A percentile compares a stretch with the other conserved stretches of the same genome.
phyloP scores from a whole-genome alignment of 805 yeast species.

The Lachancea fermentati region DNA sequence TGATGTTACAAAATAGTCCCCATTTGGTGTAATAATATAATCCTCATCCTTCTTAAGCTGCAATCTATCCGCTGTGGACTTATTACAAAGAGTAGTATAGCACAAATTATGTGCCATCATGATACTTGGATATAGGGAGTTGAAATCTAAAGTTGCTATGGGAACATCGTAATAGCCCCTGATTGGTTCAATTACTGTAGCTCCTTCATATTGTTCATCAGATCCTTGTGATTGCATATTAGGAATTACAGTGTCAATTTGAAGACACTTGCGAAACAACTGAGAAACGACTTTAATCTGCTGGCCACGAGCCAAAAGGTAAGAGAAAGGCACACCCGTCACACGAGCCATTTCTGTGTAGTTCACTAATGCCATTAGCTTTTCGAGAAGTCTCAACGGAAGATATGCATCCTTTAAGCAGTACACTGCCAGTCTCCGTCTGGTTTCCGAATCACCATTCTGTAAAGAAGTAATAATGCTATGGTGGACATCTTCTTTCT shows the following conservation, averaged over 20 bases:
- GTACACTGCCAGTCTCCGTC: conserved; percentile 93
- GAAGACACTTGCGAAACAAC: conserved; percentile 84
- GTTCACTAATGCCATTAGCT: conserved; percentile 92
- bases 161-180: conserved; percentile 97
- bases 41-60: conserved; percentile 64
- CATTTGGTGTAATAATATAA: conserved; percentile 84
- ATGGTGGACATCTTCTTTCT: conserved; percentile 97
- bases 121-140: conserved; percentile 93
- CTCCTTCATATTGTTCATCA: conserved; percentile 97
- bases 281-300: conserved; percentile 97
- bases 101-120: conserved; percentile 99
- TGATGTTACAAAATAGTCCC: conserved; percentile 79
- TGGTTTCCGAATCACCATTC: conserved; percentile 85
- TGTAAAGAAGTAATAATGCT: conserved; percentile 93
- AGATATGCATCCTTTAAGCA: conserved; percentile 94
- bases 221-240: conserved; percentile 74
- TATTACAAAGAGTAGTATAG: conserved; percentile 80
- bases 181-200: conserved; percentile 94
- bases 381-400: conserved; percentile 82
- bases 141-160: conserved; percentile 95
- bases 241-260: conserved; percentile 84
- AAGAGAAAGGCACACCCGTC: conserved; percentile 96
- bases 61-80: conserved; percentile 59
- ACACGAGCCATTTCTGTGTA: conserved; percentile 99
- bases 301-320: conserved; percentile 85